Percentiles rank a stretch among this genome's conserved stretches.
Conservation (phyloP, 257 asterid genomes). For the Fraxinus americana region DNA sequence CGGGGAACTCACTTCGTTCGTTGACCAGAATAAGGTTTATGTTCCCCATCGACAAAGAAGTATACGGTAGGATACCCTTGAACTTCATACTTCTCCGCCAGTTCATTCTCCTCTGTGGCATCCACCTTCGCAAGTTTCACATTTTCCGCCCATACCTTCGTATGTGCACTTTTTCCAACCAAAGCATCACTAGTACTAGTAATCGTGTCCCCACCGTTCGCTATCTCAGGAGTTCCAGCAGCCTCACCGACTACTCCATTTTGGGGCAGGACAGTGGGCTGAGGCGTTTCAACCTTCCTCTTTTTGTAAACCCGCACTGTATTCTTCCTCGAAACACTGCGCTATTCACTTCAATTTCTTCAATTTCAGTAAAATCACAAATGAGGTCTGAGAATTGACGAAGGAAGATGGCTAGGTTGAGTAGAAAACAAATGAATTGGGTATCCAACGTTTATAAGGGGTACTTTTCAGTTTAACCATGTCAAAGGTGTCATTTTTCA, state of each 20-base stretch:
- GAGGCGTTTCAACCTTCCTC: neutral
- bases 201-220: neutral
- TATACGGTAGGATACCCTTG: slow-evolving; percentile 78
- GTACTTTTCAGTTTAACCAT: too few species aligned
- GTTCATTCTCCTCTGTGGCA: slow-evolving; percentile 71
- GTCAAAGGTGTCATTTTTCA: too few species aligned
- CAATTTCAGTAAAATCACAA: too few species aligned
- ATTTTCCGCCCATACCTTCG: slow-evolving; percentile 47
- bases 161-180: slow-evolving; percentile 30
- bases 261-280: neutral
- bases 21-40: slow-evolving; percentile 67
- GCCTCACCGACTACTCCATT: slow-evolving; percentile 3
- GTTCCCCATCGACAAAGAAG: slow-evolving; percentile 85
- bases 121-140: slow-evolving; percentile 91
- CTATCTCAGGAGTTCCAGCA: neutral
- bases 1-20: slow-evolving; percentile 69
- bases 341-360: too few species aligned
- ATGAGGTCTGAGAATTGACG: too few species aligned
- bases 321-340: neutral
- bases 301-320: neutral
- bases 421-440: too few species aligned
- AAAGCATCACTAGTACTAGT: neutral
- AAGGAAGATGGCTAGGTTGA: too few species aligned
- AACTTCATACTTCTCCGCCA: slow-evolving; percentile 76
- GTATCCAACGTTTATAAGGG: too few species aligned